Conservation (phyloP, 108 stramenopile species). For the Aureococcus anophagefferens region DNA sequence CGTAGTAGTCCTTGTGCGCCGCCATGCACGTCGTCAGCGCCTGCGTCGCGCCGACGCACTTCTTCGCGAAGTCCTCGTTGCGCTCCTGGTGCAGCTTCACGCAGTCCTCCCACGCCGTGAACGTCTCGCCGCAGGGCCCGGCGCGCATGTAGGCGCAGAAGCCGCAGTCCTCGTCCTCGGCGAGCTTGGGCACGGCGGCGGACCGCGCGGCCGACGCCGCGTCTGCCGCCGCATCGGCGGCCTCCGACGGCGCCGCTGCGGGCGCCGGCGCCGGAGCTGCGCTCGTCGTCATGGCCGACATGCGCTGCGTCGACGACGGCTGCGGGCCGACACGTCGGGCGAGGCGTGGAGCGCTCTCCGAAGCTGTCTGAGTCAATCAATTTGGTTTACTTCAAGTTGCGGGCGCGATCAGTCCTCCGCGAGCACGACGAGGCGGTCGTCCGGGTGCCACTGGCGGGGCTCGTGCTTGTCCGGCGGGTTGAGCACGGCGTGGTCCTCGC, state of each 20-base stretch:
- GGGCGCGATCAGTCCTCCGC: conserved; percentile 27
- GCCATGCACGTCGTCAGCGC: not conserved
- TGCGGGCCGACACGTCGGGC: no score
- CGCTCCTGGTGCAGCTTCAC: not conserved
- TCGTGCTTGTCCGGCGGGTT: conserved; percentile 33
- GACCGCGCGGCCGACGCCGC: no score
- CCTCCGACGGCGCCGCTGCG: no score
- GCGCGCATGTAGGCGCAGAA: conserved; percentile 1
- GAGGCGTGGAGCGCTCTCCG: no score
- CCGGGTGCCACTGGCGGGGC: conserved; percentile 14
- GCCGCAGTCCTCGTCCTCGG: not conserved
- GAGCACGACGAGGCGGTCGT: conserved; percentile 28
- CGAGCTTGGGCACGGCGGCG: no score
- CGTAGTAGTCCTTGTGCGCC: not conserved
- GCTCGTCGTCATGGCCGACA: no score
- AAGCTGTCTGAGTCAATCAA: no score
- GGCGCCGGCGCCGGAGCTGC: no score
- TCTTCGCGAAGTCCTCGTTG: not conserved
- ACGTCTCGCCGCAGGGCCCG: not conserved
- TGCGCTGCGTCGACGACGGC: no score
- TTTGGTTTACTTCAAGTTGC: no score
- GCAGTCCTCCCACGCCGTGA: not conserved
- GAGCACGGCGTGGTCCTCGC: conserved; percentile 23
- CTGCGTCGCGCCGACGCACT: not conserved
- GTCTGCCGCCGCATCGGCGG: no score